These are phyloP conservation scores for Kodamaea suecica DNA, from an alignment of 1,139 yeast genomes.

Conservation along the genomic window DNA sequence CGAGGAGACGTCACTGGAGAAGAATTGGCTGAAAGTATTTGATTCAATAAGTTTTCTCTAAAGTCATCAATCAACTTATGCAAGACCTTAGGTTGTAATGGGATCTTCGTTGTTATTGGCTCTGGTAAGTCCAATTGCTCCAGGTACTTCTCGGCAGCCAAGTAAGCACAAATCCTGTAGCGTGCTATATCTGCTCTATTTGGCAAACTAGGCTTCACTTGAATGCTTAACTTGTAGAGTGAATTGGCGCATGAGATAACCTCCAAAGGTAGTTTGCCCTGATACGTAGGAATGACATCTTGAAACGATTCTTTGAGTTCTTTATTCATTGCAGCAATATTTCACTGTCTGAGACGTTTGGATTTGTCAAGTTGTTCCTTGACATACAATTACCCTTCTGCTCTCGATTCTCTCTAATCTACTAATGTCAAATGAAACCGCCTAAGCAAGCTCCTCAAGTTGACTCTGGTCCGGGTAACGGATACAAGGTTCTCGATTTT, in stretches of 20 bases:
- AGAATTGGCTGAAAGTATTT: slow-evolving; percentile 28
- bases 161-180: slow-evolving; percentile 60
- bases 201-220: slow-evolving; percentile 44
- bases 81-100: slow-evolving; percentile 52
- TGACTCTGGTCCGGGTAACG: too few relatives aligned
- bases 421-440: too few relatives aligned
- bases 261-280: slow-evolving; percentile 46
- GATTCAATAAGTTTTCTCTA: slow-evolving; percentile 30
- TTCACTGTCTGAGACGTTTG: not conserved
- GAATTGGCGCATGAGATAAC: slow-evolving; percentile 49
- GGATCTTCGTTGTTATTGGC: slow-evolving; percentile 50
- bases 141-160: slow-evolving; percentile 53
- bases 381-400: too few relatives aligned
- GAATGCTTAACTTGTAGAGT: slow-evolving; percentile 51
- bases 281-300: slow-evolving; percentile 51
- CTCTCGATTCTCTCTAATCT: too few relatives aligned
- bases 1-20: slow-evolving; percentile 27
- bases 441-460: too few relatives aligned
- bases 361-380: too few relatives aligned
- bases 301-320: slow-evolving; percentile 34
- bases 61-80: slow-evolving; percentile 44
- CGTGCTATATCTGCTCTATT: slow-evolving; percentile 60
- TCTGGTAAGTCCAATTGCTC: slow-evolving; percentile 43
- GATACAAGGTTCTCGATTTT: too few relatives aligned
- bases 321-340: slow-evolving; percentile 13